Evolutionary conservation across 2,329 filamentous ascomycete species (phyloP), one percentile per base, ranked within the genome.

Genomic region (Trichoderma semiorbis): DNA sequence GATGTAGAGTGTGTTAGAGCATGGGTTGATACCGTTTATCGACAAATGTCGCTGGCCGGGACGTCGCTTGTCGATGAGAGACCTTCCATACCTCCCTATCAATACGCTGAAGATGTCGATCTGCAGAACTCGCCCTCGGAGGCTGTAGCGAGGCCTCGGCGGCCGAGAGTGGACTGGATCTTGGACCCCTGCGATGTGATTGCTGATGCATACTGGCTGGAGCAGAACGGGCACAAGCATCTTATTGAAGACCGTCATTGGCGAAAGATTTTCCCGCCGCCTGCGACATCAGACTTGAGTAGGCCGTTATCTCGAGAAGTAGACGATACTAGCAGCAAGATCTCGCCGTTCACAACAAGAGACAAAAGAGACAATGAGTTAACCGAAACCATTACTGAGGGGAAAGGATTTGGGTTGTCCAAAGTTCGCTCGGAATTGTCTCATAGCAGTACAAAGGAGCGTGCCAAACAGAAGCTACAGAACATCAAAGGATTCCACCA

Each of bases 201-300:
- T 61, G 95, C 95, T 5, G 96, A 99, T 83, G 87, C 92, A 1
- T 93, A 95, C 77, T 99, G 96, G 96, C 83, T 97, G 26, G 94
- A 98, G 79, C 90, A 95, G 77, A 89, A 88, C 36, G 85, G 91
- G 72, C 94, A 98, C 80, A 97, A 95, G 79, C 87, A 86, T 67
- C 85, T 94, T 32, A 91, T 97, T 55, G 93, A 97, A 78, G 92
- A 97, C 80, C 89, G 90, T 16, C 85, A 93, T 76, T 94, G 94
- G 77, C 87, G 88, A 62, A 91, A 88, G 71, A 89, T 98, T 16
- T 97, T 93, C 74, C 85, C 89, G 1, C 85, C 89, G 1, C 81
- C 82, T 26, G 75, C 76, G 7, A 75, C 73, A 6, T 53, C 55
- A 43, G 77, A 78, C 26, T 62, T 77, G 50, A 78, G 75, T 36